These are phyloP conservation scores for Leccinum pachyderme DNA, from an alignment of 1,284 basidiomycete genomes.

Conservation along the genomic window DNA sequence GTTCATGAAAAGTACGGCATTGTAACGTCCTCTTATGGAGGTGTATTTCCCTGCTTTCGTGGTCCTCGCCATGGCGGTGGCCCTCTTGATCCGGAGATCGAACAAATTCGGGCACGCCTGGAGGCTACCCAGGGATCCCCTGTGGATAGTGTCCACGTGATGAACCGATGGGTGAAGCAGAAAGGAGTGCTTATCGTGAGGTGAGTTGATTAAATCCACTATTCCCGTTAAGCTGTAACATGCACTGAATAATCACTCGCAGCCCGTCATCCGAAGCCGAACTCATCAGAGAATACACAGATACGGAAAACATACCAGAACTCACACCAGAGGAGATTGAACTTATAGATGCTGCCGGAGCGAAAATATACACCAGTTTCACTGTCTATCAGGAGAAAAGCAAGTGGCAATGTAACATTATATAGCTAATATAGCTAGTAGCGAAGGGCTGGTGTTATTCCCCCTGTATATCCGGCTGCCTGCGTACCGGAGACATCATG, in stretches of 20 bases:
- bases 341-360: constrained; percentile 60
- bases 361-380: constrained; percentile 52
- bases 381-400: background rate
- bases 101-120: constrained; percentile 48
- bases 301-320: constrained; percentile 51
- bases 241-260: constrained; percentile 5
- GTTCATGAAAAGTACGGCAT: constrained; percentile 63
- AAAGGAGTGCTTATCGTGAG: constrained; percentile 64
- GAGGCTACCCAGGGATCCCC: constrained; percentile 42
- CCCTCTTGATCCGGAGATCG: constrained; percentile 51
- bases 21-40: constrained; percentile 65
- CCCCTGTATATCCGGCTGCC: no score
- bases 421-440: no score
- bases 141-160: constrained; percentile 53
- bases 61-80: constrained; percentile 45
- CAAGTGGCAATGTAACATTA: no score
- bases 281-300: constrained; percentile 67
- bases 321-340: constrained; percentile 60
- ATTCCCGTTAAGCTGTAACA: background rate
- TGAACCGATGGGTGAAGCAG: constrained; percentile 60
- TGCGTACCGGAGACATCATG: no score
- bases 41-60: constrained; percentile 61
- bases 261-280: constrained; percentile 69
- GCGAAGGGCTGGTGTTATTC: no score
- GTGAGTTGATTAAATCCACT: constrained; percentile 40